These are phyloP conservation scores for Tricholomella constricta DNA, from an alignment of 768 basidiomycete species.

Conservation along the genomic window DNA sequence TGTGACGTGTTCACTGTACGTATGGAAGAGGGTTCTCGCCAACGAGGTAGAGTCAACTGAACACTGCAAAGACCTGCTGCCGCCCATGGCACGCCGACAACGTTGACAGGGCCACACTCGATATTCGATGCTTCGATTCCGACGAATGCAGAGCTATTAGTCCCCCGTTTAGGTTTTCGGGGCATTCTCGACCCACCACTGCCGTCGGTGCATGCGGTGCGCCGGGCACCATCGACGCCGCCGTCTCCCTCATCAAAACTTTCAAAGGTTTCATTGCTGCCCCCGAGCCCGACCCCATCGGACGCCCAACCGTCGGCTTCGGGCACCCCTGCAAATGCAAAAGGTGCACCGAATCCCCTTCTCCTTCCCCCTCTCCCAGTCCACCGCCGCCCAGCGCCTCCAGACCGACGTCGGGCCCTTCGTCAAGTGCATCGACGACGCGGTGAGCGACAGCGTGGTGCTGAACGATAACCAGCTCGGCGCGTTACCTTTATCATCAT, in stretches of 20 bases:
- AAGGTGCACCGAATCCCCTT: constrained; percentile 22
- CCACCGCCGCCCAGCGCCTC: constrained; percentile 28
- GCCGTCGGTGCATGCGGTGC: constrained; percentile 7
- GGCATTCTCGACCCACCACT: no score
- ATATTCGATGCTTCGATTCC: no score
- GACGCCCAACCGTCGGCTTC: constrained; percentile 33
- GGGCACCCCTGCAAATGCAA: constrained; percentile 28
- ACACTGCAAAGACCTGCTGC: no score
- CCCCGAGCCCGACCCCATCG: constrained; percentile 31
- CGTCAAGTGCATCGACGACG: constrained; percentile 26
- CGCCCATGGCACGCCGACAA: no score
- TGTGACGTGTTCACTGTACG: no score
- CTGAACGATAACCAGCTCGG: constrained; percentile 34
- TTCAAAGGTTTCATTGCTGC: constrained; percentile 31
- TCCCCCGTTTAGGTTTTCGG: no score
- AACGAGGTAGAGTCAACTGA: background rate
- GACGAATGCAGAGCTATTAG: no score
- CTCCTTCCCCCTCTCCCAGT: constrained; percentile 27
- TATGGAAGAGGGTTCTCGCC: background rate
- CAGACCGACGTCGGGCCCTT: constrained; percentile 24
- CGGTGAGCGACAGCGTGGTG: constrained; percentile 23
- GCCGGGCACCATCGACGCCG: constrained; percentile 23
- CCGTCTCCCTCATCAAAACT: constrained; percentile 27
- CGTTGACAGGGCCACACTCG: no score
- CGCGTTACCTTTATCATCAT: constrained; percentile 40